Conservation (phyloP, 2,329 filamentous ascomycete species). For the Lomentospora prolificans region DNA sequence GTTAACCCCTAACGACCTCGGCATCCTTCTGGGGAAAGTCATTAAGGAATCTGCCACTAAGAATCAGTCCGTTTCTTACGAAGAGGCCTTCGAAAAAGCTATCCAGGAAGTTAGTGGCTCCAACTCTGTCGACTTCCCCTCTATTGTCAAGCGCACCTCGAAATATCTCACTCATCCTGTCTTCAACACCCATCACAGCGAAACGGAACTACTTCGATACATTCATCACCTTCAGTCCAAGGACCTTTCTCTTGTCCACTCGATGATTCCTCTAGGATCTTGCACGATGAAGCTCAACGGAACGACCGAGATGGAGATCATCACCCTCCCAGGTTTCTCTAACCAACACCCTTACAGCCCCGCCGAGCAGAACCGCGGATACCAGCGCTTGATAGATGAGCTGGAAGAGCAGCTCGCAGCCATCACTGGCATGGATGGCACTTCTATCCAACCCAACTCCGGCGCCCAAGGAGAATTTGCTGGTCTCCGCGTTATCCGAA, state of each 20-base stretch:
- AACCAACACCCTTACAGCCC: constrained; percentile 76
- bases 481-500: constrained; percentile 77
- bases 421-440: constrained; percentile 84
- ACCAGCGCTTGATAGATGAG: constrained; percentile 57
- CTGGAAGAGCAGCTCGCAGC: constrained; percentile 67
- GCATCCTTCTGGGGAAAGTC: constrained; percentile 36
- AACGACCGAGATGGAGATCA: constrained; percentile 83
- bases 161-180: constrained; percentile 78
- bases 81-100: constrained; percentile 15
- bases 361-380: constrained; percentile 53
- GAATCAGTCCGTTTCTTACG: constrained; percentile 14
- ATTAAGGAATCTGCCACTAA: constrained; percentile 19
- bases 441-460: constrained; percentile 89
- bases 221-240: constrained; percentile 90
- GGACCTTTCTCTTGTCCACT: constrained; percentile 87
- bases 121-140: constrained; percentile 32
- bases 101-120: background rate
- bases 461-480: constrained; percentile 94
- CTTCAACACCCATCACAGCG: constrained; percentile 91
- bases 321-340: constrained; percentile 67
- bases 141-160: constrained; percentile 58
- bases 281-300: constrained; percentile 99
- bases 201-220: constrained; percentile 89
- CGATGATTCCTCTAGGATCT: constrained; percentile 93
- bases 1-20: constrained; percentile 29